These are phyloP conservation scores for Diutina catenulata DNA, from an alignment of 1,139 yeast species.

Conservation along the genomic window DNA sequence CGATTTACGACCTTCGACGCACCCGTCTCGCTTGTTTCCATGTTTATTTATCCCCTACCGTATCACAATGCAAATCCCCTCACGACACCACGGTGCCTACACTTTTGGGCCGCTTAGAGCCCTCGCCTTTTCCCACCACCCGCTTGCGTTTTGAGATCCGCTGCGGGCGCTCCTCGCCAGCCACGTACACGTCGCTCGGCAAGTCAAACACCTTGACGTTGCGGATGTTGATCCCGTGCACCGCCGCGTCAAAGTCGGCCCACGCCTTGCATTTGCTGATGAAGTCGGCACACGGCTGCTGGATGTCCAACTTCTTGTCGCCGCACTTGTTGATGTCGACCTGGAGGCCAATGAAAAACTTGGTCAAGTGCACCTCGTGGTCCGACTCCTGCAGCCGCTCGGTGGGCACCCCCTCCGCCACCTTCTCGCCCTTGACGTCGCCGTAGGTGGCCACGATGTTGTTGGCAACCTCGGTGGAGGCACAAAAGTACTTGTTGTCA, in stretches of 20 bases:
- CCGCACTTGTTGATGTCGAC: slow-evolving; percentile 37
- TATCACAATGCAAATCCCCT: no score
- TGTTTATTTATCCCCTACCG: no score
- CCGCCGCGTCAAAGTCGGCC: slow-evolving; percentile 48
- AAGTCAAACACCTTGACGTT: slow-evolving; percentile 73
- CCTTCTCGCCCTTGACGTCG: slow-evolving; percentile 31
- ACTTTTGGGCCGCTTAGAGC: slow-evolving; percentile 4
- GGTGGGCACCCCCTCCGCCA: slow-evolving; percentile 6
- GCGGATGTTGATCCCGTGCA: slow-evolving; percentile 54
- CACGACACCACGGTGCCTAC: no score
- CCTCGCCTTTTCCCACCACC: slow-evolving; percentile 4
- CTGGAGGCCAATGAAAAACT: slow-evolving; percentile 71
- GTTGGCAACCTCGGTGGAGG: slow-evolving; percentile 41
- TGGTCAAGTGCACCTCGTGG: slow-evolving; percentile 46
- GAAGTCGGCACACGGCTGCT: slow-evolving; percentile 85
- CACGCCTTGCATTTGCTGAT: slow-evolving; percentile 68
- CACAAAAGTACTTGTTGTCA: slow-evolving; percentile 36
- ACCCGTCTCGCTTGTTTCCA: no score
- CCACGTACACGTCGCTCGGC: slow-evolving; percentile 75
- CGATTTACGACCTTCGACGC: no score
- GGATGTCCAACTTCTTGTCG: slow-evolving; percentile 69
- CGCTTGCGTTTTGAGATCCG: slow-evolving; percentile 4
- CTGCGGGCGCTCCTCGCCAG: slow-evolving; percentile 62
- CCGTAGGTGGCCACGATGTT: slow-evolving; percentile 47
- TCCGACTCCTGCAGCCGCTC: neutral